Percentiles rank a stretch among this genome's conserved stretches.
Conservation (phyloP, 192 early-diverging fungal genomes). For the Coemansia furcata region DNA sequence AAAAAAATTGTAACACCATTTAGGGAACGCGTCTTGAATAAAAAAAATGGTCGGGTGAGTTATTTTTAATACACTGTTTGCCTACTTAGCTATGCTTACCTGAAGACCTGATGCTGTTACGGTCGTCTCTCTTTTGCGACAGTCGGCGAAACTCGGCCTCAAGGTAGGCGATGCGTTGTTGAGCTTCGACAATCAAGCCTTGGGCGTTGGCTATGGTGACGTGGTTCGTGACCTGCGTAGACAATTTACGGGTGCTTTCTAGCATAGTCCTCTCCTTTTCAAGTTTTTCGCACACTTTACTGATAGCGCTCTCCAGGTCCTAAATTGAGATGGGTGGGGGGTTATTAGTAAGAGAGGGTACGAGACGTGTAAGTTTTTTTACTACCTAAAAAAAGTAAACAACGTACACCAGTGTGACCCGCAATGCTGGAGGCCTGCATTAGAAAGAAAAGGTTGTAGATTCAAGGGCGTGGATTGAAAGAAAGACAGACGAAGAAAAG, state of each 20-base stretch:
- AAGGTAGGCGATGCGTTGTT: slow-evolving; percentile 69
- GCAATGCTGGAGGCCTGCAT: slow-evolving; percentile 42
- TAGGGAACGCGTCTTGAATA: background rate
- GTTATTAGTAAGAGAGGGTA: background rate
- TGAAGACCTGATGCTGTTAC: slow-evolving; percentile 44
- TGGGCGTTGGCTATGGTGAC: slow-evolving; percentile 77
- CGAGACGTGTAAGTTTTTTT: background rate
- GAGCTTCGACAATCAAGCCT: slow-evolving; percentile 60
- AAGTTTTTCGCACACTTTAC: slow-evolving; percentile 68
- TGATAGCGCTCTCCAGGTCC: slow-evolving; percentile 65
- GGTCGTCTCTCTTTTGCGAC: slow-evolving; percentile 57
- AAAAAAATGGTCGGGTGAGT: background rate
- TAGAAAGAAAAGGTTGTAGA: slow-evolving; percentile 1
- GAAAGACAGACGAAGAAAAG: background rate
- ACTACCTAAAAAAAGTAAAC: background rate
- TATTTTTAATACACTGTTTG: background rate
- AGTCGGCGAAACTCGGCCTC: slow-evolving; percentile 64
- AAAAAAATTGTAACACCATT: background rate
- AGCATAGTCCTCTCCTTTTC: slow-evolving; percentile 71
- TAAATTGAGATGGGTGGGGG: slow-evolving; percentile 7
- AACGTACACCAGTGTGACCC: slow-evolving; percentile 48
- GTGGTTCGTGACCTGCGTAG: slow-evolving; percentile 66
- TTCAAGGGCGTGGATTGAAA: slow-evolving; percentile 1
- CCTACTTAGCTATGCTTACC: slow-evolving; percentile 6
- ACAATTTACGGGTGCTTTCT: slow-evolving; percentile 70